A percentile compares a stretch with the other conserved stretches of the same genome.
These are phyloP conservation scores for Steccherinum ochraceum DNA, from an alignment of 768 basidiomycete species.

Conservation along the genomic window DNA sequence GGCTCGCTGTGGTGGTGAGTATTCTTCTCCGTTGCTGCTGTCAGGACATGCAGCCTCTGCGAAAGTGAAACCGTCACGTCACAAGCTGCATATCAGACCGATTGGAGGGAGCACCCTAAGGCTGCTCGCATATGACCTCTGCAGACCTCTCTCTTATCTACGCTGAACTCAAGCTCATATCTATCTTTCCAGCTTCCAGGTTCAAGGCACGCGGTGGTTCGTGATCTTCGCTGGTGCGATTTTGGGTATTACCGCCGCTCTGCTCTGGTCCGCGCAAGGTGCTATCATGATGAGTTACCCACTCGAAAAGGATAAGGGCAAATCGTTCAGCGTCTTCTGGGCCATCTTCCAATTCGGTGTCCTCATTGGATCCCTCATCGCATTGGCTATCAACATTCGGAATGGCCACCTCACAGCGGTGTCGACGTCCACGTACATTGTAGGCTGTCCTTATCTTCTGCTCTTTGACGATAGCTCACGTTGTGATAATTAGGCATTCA, in stretches of 20 bases:
- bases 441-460: conserved; percentile 11
- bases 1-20: conserved; percentile 39
- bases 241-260: conserved; percentile 43
- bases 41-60: no score
- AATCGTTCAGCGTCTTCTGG: conserved; percentile 48
- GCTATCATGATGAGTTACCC: conserved; percentile 52
- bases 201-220: conserved; percentile 35
- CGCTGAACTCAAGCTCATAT: conserved; percentile 10
- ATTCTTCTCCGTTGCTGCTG: no score
- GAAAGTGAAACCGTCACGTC: no score
- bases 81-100: no score
- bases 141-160: background rate
- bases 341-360: conserved; percentile 39
- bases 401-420: conserved; percentile 25
- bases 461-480: background rate
- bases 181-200: conserved; percentile 25
- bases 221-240: conserved; percentile 43
- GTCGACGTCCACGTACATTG: conserved; percentile 35
- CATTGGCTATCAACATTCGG: conserved; percentile 35
- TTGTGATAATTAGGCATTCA: conserved; percentile 25
- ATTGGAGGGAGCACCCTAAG: no score
- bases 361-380: conserved; percentile 37
- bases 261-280: conserved; percentile 51
- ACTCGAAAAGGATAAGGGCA: conserved; percentile 50
- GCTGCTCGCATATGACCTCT: no score